Conservation (phyloP, 768 basidiomycete genomes). For the Amanita rimosa region DNA sequence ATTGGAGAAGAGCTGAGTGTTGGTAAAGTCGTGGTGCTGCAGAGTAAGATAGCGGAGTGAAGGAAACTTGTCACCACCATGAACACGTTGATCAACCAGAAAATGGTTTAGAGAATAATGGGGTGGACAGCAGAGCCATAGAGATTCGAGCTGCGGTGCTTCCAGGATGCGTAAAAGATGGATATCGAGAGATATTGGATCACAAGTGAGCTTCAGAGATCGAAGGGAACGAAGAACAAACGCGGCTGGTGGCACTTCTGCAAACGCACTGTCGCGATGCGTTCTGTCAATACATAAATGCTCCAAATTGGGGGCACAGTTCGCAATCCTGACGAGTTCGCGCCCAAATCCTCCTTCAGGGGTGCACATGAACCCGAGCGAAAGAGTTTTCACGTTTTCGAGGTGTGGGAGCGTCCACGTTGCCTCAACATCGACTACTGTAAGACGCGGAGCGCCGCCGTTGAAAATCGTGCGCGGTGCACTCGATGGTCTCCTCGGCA, state of each 20-base stretch:
- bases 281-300: neutral
- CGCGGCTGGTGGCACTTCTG: neutral
- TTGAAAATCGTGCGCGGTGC: constrained; percentile 9
- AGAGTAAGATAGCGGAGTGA: constrained; percentile 23
- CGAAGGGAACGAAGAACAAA: constrained; percentile 11
- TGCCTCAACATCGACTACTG: constrained; percentile 10
- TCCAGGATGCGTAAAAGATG: constrained; percentile 16
- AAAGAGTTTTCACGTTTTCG: constrained; percentile 19
- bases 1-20: constrained; percentile 11
- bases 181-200: constrained; percentile 14
- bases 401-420: constrained; percentile 13
- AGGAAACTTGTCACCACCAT: constrained; percentile 16
- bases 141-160: constrained; percentile 21
- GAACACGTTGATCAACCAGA: constrained; percentile 13
- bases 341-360: neutral
- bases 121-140: constrained; percentile 22
- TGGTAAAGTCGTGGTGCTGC: constrained; percentile 13
- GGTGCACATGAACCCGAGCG: neutral
- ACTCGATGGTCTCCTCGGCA: neutral
- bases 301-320: neutral
- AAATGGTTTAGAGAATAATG: constrained; percentile 12
- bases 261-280: neutral
- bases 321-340: neutral
- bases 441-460: constrained; percentile 14
- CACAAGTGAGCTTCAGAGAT: constrained; percentile 18